Base-by-base conservation (phyloP, 768 basidiomycete genomes). In the Rhodotorula babjevae region DNA sequence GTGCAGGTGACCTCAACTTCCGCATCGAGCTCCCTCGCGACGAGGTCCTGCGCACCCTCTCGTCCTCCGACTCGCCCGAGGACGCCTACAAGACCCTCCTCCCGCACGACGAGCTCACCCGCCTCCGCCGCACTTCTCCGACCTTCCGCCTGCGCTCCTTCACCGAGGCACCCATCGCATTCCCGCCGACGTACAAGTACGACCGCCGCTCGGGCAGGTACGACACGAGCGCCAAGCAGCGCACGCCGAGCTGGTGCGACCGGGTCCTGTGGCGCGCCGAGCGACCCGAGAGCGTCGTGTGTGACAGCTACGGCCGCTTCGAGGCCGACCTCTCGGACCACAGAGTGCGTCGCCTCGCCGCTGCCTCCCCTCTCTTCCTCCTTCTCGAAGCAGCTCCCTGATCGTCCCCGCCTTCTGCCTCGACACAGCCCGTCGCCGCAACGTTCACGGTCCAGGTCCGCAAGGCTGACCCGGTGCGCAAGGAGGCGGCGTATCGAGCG, bases 191-290 rank as follows among this genome's bases (percentile, higher is more conserved):
- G 47, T 96, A 96, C 86, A 96, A 95, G 81, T 77, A 67, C 65
- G 72, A 65, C 65, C 73, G 73, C 61, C 94, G 93, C 27, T 86
- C 90, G 36, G 79, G 85, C 78, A 85, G 87, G 71, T 98, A 91
- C 77, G 95, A 98, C 79, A 84, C 89, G 3, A 91, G 90, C 1
- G 91, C 92, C 80, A 97, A 98, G 81, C 85, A 86, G 21, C 89
- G 95, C 0, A 84, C 88, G 15, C 95, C 95, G 8, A 93, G 95
- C 4, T 99, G 94, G 93, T 99, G 95, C 79, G 95, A 99, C 80
- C 88, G 95, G 11, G 87, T 99, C 31, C 82, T 98, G 57, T 95
- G 89, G 87, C 86, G 87, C 9, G 77, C 79, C 47, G 21, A 58
- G 50, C 15, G 66, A 50, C 15, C 46, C 18, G 50, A 18, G 33